Percentiles rank a stretch among this genome's conserved stretches.
Conservation (phyloP, 2,329 filamentous ascomycete species). For the Phoma sp. region DNA sequence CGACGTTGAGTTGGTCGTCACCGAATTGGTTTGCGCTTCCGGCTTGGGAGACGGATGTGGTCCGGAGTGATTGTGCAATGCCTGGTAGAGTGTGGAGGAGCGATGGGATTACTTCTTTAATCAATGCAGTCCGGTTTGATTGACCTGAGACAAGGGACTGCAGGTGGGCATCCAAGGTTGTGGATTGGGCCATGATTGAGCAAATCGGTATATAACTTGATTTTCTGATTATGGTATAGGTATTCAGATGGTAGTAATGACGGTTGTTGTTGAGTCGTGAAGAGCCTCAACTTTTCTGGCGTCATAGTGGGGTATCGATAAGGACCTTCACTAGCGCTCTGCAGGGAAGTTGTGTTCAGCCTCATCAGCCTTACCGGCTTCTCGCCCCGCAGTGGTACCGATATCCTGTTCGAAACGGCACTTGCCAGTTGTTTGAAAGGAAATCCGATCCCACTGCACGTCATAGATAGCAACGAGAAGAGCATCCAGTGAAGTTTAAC, state of each 20-base stretch:
- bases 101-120: slow-evolving; percentile 22
- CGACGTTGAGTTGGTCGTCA: slow-evolving; percentile 64
- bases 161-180: slow-evolving; percentile 1
- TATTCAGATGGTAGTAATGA: too few relatives aligned
- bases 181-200: slow-evolving; percentile 9
- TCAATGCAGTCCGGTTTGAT: slow-evolving; percentile 9
- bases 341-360: slow-evolving; percentile 10
- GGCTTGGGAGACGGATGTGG: slow-evolving; percentile 28
- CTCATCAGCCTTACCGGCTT: slow-evolving; percentile 3
- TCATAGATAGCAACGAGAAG: too few relatives aligned
- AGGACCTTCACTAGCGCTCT: slow-evolving; percentile 6
- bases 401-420: too few relatives aligned
- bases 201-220: too few relatives aligned
- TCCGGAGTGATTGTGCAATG: slow-evolving; percentile 26
- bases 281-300: slow-evolving; percentile 10
- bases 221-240: too few relatives aligned
- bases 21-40: slow-evolving; percentile 62
- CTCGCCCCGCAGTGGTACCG: too few relatives aligned
- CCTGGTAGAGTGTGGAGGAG: slow-evolving; percentile 25
- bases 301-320: slow-evolving; percentile 21
- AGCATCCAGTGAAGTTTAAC: too few relatives aligned
- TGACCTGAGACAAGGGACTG: slow-evolving; percentile 4
- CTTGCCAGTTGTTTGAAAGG: too few relatives aligned
- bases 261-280: background rate
- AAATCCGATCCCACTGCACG: too few relatives aligned